Conservation (phyloP, 768 basidiomycete species). For the Sistotremastrum suecicum region DNA sequence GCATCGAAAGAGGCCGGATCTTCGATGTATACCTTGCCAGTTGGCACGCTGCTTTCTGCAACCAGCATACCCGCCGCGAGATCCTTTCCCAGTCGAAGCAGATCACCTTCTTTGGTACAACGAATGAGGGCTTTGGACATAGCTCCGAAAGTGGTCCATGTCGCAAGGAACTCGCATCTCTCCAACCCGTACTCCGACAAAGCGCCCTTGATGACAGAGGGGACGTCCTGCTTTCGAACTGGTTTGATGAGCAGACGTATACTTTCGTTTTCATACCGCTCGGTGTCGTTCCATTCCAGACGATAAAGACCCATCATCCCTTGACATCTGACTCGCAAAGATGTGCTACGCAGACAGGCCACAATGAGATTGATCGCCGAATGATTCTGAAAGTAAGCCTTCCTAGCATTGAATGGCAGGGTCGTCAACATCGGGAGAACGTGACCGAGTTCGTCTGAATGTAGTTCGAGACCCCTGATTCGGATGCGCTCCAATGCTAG, state of each 20-base stretch:
- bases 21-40: conserved; percentile 29
- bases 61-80: conserved; percentile 35
- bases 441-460: background rate
- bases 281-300: conserved; percentile 23
- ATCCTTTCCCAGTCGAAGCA: conserved; percentile 35
- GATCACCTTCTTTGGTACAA: conserved; percentile 30
- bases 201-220: conserved; percentile 30
- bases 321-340: conserved; percentile 35
- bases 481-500: too few species aligned
- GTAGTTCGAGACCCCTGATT: too few species aligned
- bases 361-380: conserved; percentile 35
- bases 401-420: conserved; percentile 30
- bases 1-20: too few species aligned
- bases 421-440: conserved; percentile 33
- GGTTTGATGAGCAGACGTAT: conserved; percentile 36
- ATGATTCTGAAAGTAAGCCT: conserved; percentile 30
- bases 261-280: conserved; percentile 19
- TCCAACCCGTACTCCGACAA: conserved; percentile 33
- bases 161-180: conserved; percentile 34
- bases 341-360: conserved; percentile 38
- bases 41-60: conserved; percentile 46
- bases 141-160: conserved; percentile 20
- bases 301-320: conserved; percentile 44
- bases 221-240: conserved; percentile 26
- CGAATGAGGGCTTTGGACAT: background rate